Percentiles rank a stretch among this genome's conserved stretches.
Evolutionary conservation across 2,329 filamentous ascomycete species (phyloP).

Genomic region (Ceratocystis albifundus): DNA sequence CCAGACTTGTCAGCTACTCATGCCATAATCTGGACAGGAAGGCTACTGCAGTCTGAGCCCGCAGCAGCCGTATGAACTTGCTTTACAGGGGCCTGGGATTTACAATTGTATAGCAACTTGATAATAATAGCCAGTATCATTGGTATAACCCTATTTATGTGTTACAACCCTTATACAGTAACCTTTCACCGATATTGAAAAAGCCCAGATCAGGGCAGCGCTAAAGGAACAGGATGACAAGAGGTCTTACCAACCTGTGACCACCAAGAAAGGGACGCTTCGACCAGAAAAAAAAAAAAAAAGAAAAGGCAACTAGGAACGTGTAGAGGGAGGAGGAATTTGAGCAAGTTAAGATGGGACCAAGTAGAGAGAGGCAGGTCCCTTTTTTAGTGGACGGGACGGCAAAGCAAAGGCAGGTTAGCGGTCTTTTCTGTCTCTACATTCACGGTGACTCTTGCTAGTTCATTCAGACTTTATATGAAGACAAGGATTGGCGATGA

Average conservation of each 20-base stretch:
- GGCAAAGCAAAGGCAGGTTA: not conserved
- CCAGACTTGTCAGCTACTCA: not conserved
- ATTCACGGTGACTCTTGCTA: not conserved
- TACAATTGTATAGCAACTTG: too few species aligned
- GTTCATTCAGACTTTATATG: not conserved
- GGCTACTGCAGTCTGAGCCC: not conserved
- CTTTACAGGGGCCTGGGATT: not conserved
- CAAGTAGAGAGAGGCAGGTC: too few species aligned
- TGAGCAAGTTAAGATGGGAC: not conserved
- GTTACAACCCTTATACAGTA: rapidly evolving
- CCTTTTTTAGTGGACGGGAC: not conserved
- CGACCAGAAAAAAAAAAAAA: not conserved
- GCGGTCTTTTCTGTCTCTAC: not conserved
- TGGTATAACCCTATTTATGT: rapidly evolving
- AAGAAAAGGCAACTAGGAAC: not conserved
- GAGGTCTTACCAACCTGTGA: not conserved
- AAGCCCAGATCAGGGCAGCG: too few species aligned
- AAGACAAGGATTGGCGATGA: not conserved
- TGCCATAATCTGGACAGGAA: too few species aligned
- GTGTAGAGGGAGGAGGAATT: not conserved
- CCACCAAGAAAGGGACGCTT: not conserved
- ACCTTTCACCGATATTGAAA: too few species aligned
- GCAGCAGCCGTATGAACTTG: not conserved
- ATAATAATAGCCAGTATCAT: too few species aligned
- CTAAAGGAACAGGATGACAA: too few species aligned